Base-by-base conservation (phyloP, 192 early-diverging fungal genomes). In the Backusella tarrabulga region DNA sequence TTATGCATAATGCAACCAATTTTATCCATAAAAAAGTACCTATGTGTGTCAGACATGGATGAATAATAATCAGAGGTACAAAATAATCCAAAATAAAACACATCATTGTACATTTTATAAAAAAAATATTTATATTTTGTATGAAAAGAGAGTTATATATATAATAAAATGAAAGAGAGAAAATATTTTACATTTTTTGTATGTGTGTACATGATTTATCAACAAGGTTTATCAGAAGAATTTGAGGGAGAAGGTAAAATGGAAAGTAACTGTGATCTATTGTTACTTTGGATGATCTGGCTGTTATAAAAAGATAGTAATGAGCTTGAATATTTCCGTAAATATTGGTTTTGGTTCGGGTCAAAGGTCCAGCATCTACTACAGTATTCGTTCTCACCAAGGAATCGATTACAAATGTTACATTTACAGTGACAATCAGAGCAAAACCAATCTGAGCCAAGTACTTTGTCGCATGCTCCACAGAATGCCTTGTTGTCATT, bases 281-380 rank as follows among this genome's bases (percentile, higher is more conserved):
- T 63, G 23, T 44, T n/a, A 29, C 46, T 50, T 50, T 68, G 29
- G 35, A 68, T 34, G 35, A 68, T 68, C 29, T 35, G 35, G 56
- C 15, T 63, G 12, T 63, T 63, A 29, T 63, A 63, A 8, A 63
- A 63, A 14, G 56, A 63, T 72, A 42, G 23, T 44, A 32, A 14
- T 3, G 42, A 50, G 6, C 46, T 46, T 72, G 41, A 72, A 15
- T 63, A 63, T 63, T 63, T 63, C 56, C 41, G 29, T 32, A 72
- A 72, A 4, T 72, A 44, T 72, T 72, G 71, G 41, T 72, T 72
- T 6, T 63, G 56, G 12, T 9, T 14, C 6, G 74, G 21, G 52
- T 79, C 78, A 79, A 71, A 82, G 36, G 66, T 36, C 80, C 80
- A 82, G 36, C 80, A 82, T 66, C 80, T 68, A 19, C 77, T 75